Base-by-base conservation (phyloP, 2,329 filamentous ascomycete species). In the Dactylonectria macrodidyma region DNA sequence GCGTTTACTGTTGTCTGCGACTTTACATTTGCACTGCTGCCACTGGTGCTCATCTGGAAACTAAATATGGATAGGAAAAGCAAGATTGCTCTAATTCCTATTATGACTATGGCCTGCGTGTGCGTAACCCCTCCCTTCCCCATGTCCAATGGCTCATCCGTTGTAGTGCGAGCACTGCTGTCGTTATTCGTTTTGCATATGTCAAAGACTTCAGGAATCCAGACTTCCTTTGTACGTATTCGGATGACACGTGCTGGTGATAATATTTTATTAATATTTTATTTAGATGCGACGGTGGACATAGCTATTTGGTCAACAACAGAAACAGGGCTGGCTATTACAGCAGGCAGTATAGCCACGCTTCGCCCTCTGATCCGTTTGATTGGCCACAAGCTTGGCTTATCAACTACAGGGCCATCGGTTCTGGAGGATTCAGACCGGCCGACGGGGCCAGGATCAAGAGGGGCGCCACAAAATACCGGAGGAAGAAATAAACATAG, bases 21-120 rank as follows among this genome's bases (percentile, higher is more conserved):
- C 73, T 81, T 86, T 48, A 81, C 81, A 0, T 79, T 86, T 50
- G 84, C 84, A 12, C 70, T 87, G 19, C 71, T 88, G n/a, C 86
- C 85, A 1, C 81, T 86, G 5, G 84, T 84, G 64, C 80, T 90
- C 5, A 81, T 90, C 1, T 85, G 81, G 79, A 80, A 83, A 16
- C 73, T 89, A 14, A 82, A 88, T 56, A 88, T 90, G 83, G 82
- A 82, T 47, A 68, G 67, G 1, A 81, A 79, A 57, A 84, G 84
- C 1, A 89, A 89, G 73, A 47, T 80, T 9, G 80, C 86, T 1
- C 78, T 89, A 41, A 83, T 82, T 3, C 80, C 80, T 3, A 82
- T 90, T 52, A 78, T 90, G 51, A 83, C 83, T 10, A 81, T 89
- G 77, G 89, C 87, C 19, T 87, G 88, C 67, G 68, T 83, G 81